Percentiles rank a stretch among this genome's conserved stretches.
These are phyloP conservation scores for Sicyos edulis DNA, from an alignment of 306 rosid species.

Conservation along the genomic window DNA sequence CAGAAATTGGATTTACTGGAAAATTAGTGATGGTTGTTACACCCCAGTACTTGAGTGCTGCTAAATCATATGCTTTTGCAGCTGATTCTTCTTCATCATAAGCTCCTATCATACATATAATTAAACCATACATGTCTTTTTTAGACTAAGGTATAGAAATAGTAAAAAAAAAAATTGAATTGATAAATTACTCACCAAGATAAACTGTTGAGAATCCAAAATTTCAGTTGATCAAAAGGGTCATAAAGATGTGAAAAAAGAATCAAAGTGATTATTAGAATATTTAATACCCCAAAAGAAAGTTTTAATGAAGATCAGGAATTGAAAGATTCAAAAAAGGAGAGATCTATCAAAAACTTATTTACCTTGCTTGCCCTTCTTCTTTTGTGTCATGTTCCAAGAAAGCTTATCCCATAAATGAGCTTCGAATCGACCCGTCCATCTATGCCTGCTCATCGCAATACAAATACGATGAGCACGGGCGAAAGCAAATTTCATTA, in stretches of 20 bases:
- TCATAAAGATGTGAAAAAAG: not conserved
- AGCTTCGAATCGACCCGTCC: constrained; percentile 87
- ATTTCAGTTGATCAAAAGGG: constrained; percentile 10
- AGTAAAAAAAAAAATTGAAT: not conserved
- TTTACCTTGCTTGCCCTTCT: constrained; percentile 87
- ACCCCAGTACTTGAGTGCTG: no score
- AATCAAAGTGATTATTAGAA: not conserved
- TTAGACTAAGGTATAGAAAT: no score
- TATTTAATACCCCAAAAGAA: not conserved
- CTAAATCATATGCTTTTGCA: no score
- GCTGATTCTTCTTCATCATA: no score
- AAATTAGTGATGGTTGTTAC: constrained; percentile 23
- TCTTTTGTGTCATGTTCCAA: constrained; percentile 85
- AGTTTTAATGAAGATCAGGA: not conserved
- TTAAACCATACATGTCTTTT: not conserved
- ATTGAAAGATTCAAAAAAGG: not conserved
- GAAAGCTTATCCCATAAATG: constrained; percentile 93
- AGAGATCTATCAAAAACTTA: not conserved
- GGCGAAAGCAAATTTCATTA: not conserved
- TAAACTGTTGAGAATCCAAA: constrained; percentile 31
- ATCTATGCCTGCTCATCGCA: constrained; percentile 55
- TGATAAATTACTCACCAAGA: constrained; percentile 34
- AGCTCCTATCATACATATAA: constrained; percentile 30
- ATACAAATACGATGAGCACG: no score
- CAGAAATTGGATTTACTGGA: not conserved